phyloP scores from a whole-genome alignment of 208 protist genomes.

The Acanthamoeba healyi region DNA sequence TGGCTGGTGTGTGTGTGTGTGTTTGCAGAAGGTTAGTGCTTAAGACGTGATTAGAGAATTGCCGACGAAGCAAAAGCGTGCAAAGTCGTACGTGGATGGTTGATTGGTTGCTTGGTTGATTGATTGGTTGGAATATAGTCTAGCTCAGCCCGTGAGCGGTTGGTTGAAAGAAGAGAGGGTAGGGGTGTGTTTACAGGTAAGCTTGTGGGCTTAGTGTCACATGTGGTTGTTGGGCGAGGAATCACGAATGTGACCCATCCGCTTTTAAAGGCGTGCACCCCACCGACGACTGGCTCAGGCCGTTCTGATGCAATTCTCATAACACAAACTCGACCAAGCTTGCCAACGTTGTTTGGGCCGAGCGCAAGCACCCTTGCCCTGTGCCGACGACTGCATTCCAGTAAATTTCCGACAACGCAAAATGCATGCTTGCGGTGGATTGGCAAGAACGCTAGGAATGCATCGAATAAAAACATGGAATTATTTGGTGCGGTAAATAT shows the following conservation, averaged over 20 bases:
- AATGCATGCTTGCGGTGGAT: no score
- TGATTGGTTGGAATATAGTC: background rate
- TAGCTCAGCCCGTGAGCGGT: constrained; percentile 11
- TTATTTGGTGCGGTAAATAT: background rate
- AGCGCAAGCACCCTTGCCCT: no score
- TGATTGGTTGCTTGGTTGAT: background rate
- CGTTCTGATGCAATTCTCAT: background rate
- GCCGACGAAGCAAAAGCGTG: no score
- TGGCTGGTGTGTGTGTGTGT: background rate
- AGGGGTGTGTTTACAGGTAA: background rate
- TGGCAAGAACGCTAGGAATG: no score
- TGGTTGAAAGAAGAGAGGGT: background rate
- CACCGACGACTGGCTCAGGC: no score
- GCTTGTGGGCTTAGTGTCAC: background rate
- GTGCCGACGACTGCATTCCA: no score
- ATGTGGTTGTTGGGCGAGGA: constrained; percentile 3
- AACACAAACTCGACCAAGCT: no score
- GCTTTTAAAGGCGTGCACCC: background rate
- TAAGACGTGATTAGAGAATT: background rate
- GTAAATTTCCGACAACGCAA: no score
- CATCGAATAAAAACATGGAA: no score
- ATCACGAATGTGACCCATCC: background rate
- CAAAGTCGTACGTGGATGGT: background rate
- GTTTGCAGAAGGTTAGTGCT: background rate
- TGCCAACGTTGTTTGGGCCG: no score